Percentiles rank a stretch among this genome's conserved stretches.
Evolutionary conservation across 2,329 filamentous ascomycete genomes (phyloP).

Genomic region (Huntiella savannae): DNA sequence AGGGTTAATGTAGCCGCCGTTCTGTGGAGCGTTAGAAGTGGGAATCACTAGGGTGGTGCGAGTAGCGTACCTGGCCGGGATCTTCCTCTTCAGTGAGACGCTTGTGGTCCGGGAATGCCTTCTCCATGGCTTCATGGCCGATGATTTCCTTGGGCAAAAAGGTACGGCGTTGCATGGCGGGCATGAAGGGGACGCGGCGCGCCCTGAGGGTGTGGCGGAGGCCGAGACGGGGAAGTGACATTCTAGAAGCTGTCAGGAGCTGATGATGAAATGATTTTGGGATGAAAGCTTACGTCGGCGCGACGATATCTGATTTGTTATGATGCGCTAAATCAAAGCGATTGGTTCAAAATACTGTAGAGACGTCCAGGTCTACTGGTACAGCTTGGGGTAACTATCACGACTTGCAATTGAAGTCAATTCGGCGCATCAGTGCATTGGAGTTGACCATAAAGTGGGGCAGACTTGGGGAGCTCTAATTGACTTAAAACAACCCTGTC

Average conservation of each 20-base stretch:
- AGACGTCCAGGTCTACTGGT: no score
- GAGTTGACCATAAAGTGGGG: no score
- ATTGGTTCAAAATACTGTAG: no score
- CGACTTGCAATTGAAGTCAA: no score
- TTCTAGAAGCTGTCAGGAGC: neutral
- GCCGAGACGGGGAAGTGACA: slow-evolving; percentile 17
- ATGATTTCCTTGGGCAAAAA: slow-evolving; percentile 33
- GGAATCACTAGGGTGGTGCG: slow-evolving; percentile 14
- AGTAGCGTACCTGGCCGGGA: slow-evolving; percentile 40
- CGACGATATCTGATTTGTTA: no score
- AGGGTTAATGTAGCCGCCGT: slow-evolving; percentile 69
- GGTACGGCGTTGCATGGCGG: slow-evolving; percentile 36
- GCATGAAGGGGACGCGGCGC: slow-evolving; percentile 18
- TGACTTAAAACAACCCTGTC: no score
- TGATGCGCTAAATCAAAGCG: no score
- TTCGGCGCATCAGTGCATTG: no score
- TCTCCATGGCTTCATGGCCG: slow-evolving; percentile 27
- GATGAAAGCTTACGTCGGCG: no score
- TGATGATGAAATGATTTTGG: no score
- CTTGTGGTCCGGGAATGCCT: slow-evolving; percentile 32
- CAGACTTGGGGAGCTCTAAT: no score
- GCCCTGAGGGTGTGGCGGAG: slow-evolving; percentile 12
- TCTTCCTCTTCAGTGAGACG: slow-evolving; percentile 39
- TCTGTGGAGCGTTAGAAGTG: slow-evolving; percentile 28
- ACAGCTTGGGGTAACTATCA: no score